These are phyloP conservation scores for Vigna reflexopilosa DNA, from an alignment of 306 rosid genomes.

Conservation along the genomic window DNA sequence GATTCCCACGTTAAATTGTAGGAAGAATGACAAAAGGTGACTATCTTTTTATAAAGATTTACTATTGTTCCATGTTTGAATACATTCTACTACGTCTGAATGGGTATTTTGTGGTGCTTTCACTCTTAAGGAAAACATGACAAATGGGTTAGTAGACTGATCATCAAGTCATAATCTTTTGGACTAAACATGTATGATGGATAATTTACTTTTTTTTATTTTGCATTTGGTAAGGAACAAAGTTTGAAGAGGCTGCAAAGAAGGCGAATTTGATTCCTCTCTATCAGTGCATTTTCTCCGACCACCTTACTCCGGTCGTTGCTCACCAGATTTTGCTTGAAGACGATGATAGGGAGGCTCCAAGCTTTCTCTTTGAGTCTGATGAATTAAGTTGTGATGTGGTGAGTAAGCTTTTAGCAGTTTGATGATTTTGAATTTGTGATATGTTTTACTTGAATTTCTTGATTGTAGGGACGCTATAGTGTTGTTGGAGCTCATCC, in stretches of 20 bases:
- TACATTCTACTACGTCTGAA: background rate
- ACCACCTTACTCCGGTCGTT: slow-evolving; percentile 80
- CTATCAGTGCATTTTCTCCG: slow-evolving; percentile 69
- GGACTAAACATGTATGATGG: background rate
- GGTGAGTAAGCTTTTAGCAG: slow-evolving; percentile 37
- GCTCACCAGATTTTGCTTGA: slow-evolving; percentile 76
- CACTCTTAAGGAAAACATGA: background rate
- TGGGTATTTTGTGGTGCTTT: slow-evolving; percentile 1
- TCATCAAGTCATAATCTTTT: background rate
- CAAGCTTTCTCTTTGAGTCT: slow-evolving; percentile 87
- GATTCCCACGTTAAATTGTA: background rate
- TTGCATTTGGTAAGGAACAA: slow-evolving; percentile 50
- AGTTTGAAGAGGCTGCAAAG: slow-evolving; percentile 67
- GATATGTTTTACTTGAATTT: slow-evolving; percentile 14
- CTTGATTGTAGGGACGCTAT: slow-evolving; percentile 73
- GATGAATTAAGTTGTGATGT: slow-evolving; percentile 64
- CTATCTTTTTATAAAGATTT: slow-evolving; percentile 19
- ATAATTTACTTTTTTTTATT: background rate
- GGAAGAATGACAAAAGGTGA: background rate
- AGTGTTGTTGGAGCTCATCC: slow-evolving; percentile 88
- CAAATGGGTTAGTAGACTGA: background rate
- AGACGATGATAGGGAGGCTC: slow-evolving; percentile 78
- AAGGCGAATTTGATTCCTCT: slow-evolving; percentile 73
- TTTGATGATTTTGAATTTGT: slow-evolving; percentile 21
- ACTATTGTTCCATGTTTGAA: slow-evolving; percentile 22